A percentile compares a stretch with the other conserved stretches of the same genome.
These are phyloP conservation scores for Mikania micrantha DNA, from an alignment of 129 eudicot genomes.

Conservation along the genomic window DNA sequence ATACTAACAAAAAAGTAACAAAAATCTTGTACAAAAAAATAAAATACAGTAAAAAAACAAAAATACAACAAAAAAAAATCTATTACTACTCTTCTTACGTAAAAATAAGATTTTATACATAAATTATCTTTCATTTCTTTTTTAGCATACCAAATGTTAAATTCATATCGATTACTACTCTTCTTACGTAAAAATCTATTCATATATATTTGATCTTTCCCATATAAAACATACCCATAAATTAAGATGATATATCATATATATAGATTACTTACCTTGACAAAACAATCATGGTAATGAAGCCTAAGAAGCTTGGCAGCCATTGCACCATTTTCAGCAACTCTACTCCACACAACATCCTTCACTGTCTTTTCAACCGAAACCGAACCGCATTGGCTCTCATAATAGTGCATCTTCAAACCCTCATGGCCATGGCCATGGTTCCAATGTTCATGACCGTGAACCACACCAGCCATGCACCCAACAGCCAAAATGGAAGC, in stretches of 20 bases:
- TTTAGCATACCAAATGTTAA: no score
- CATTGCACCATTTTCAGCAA: conserved; percentile 22
- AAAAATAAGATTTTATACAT: no score
- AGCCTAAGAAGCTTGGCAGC: conserved; percentile 47
- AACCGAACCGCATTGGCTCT: conserved; percentile 28
- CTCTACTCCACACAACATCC: conserved; percentile 42
- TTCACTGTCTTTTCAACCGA: conserved; percentile 19
- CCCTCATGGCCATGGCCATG: background rate
- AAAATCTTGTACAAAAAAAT: no score
- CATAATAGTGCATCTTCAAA: conserved; percentile 29
- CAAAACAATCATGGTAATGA: conserved; percentile 63
- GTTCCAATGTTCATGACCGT: background rate
- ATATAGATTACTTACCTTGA: conserved; percentile 34
- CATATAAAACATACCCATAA: no score
- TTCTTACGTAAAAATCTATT: no score
- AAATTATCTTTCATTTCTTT: no score
- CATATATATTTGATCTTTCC: no score
- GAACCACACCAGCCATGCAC: conserved; percentile 14
- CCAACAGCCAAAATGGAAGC: conserved; percentile 21
- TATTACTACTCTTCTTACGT: no score
- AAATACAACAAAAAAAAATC: no score
- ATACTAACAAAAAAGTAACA: no score
- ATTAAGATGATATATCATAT: background rate
- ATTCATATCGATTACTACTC: no score
- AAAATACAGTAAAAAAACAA: no score